A percentile compares a stretch with the other conserved stretches of the same genome.
Conservation (phyloP, 2,329 filamentous ascomycete genomes). For the Aureobasidium musti region DNA sequence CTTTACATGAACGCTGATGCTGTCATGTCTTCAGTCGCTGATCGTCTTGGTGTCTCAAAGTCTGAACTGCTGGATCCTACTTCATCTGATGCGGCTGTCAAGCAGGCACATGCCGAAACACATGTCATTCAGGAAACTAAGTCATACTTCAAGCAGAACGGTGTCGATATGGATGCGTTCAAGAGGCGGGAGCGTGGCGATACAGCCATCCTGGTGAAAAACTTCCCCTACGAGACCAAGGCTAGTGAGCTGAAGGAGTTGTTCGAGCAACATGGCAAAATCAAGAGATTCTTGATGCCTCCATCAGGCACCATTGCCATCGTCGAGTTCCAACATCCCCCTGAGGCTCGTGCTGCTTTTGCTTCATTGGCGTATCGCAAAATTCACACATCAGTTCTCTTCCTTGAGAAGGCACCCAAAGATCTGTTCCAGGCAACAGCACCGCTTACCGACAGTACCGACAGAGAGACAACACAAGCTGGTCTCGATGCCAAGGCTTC, state of each 20-base stretch:
- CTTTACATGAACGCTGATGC: slow-evolving; percentile 97
- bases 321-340: slow-evolving; percentile 78
- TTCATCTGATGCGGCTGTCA: slow-evolving; percentile 88
- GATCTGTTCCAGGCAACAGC: slow-evolving; percentile 63
- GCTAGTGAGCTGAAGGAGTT: slow-evolving; percentile 75
- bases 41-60: slow-evolving; percentile 85
- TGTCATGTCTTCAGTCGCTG: slow-evolving; percentile 85
- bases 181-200: slow-evolving; percentile 83
- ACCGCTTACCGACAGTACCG: slow-evolving; percentile 34
- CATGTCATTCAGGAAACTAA: slow-evolving; percentile 96
- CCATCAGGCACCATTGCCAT: slow-evolving; percentile 92
- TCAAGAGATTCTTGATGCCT: slow-evolving; percentile 84
- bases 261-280: slow-evolving; percentile 82
- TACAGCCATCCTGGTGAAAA: slow-evolving; percentile 87
- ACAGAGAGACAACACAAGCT: slow-evolving; percentile 40
- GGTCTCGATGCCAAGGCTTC: slow-evolving; percentile 59
- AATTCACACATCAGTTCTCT: slow-evolving; percentile 86
- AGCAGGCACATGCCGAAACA: slow-evolving; percentile 95
- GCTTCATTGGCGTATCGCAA: slow-evolving; percentile 82
- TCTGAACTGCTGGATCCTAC: slow-evolving; percentile 93
- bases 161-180: slow-evolving; percentile 90
- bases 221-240: slow-evolving; percentile 83
- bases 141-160: slow-evolving; percentile 81
- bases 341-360: slow-evolving; percentile 82
- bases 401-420: slow-evolving; percentile 89